Conservation (phyloP, 2,329 filamentous ascomycete species). For the Botrytis galanthina region DNA sequence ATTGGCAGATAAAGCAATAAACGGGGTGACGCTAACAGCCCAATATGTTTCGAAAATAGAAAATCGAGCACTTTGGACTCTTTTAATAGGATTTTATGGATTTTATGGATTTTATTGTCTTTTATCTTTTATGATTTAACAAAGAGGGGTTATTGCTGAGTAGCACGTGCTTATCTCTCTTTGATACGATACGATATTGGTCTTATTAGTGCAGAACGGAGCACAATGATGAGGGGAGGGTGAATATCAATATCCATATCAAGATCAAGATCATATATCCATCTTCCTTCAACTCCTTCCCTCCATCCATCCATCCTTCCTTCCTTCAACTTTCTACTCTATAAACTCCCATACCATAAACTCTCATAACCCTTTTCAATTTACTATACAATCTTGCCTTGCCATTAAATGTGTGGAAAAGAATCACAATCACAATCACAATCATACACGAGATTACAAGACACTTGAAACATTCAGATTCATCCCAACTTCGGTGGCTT, state of each 20-base stretch:
- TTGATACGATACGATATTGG: background rate
- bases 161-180: background rate
- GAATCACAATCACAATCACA: background rate
- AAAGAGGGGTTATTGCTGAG: slow-evolving; percentile 3
- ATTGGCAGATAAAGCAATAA: slow-evolving; percentile 29
- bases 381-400: background rate
- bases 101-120: background rate
- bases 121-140: background rate
- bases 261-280: background rate
- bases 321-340: background rate
- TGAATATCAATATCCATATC: background rate
- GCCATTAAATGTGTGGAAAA: background rate
- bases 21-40: slow-evolving; percentile 30
- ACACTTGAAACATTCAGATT: background rate
- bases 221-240: background rate
- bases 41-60: slow-evolving; percentile 25
- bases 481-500: slow-evolving; percentile 3
- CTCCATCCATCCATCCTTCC: background rate
- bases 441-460: background rate
- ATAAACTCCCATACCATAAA: no score
- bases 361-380: background rate
- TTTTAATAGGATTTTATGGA: background rate
- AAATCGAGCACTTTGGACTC: background rate
- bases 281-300: background rate
- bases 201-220: background rate